phyloP scores from a whole-genome alignment of 192 early-diverging fungal genomes.

The Linnemannia zychae region DNA sequence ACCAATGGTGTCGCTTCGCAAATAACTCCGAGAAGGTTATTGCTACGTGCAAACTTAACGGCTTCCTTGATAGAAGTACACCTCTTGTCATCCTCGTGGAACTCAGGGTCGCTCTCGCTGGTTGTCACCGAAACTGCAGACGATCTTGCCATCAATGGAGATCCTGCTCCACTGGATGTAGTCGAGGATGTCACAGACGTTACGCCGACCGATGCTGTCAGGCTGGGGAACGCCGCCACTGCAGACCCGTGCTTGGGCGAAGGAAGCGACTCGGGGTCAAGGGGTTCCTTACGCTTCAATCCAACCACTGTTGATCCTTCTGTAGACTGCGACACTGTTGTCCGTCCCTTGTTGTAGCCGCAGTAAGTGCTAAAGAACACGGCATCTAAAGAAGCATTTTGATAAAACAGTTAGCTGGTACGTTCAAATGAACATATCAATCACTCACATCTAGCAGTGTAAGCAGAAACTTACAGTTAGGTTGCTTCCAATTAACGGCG shows the following conservation, averaged over 20 bases:
- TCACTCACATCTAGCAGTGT: neutral
- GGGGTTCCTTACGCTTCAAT: constrained; percentile 46
- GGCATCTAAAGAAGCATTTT: constrained; percentile 60
- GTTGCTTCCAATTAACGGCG: constrained; percentile 99
- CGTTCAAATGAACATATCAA: no score
- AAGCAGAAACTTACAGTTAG: constrained; percentile 82
- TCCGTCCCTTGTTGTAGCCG: constrained; percentile 68
- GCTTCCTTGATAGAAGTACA: constrained; percentile 91
- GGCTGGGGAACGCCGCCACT: constrained; percentile 11
- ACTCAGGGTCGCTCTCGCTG: constrained; percentile 30
- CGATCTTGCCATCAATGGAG: constrained; percentile 31
- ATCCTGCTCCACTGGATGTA: constrained; percentile 8
- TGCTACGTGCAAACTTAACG: constrained; percentile 91
- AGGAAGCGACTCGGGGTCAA: constrained; percentile 43
- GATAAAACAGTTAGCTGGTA: neutral
- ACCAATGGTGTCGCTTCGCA: constrained; percentile 92
- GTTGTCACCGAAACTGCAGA: neutral
- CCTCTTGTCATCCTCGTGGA: constrained; percentile 61
- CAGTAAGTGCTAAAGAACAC: constrained; percentile 95
- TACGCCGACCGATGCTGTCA: constrained; percentile 43
- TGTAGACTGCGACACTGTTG: neutral
- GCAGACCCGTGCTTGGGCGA: constrained; percentile 40
- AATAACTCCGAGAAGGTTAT: constrained; percentile 94
- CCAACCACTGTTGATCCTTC: constrained; percentile 1
- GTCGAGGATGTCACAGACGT: constrained; percentile 37